Percentiles rank a stretch among this genome's conserved stretches.
Conservation (phyloP, 768 basidiomycete genomes). For the Neoboletus subvelutipes region DNA sequence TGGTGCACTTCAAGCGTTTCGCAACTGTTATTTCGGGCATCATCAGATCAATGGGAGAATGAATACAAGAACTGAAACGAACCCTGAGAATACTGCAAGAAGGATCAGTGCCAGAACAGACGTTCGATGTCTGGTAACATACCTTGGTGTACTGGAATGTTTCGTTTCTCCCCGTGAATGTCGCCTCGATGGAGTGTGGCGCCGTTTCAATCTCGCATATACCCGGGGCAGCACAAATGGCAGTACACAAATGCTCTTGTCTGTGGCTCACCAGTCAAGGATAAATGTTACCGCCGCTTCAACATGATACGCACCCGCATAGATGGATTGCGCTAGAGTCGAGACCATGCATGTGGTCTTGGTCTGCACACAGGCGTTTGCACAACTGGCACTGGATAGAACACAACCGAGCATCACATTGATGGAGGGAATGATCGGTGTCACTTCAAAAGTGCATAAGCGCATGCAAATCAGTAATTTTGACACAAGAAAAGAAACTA, state of each 20-base stretch:
- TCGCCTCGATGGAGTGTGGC: constrained; percentile 60
- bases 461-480: neutral
- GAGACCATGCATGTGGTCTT: too few species aligned
- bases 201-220: too few species aligned
- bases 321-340: too few species aligned
- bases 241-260: too few species aligned
- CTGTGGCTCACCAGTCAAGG: neutral
- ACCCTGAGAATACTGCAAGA: constrained; percentile 54
- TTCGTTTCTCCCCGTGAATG: constrained; percentile 57
- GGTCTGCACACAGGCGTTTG: too few species aligned
- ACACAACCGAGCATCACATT: too few species aligned
- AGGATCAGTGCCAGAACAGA: neutral
- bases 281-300: neutral
- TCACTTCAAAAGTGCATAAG: too few species aligned
- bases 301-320: constrained; percentile 27
- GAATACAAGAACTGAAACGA: neutral
- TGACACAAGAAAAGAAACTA: too few species aligned
- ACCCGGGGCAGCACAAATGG: too few species aligned
- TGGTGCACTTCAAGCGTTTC: constrained; percentile 50
- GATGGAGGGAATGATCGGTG: too few species aligned
- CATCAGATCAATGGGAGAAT: neutral
- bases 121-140: neutral
- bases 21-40: constrained; percentile 35
- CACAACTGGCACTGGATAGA: too few species aligned
- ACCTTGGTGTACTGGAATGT: constrained; percentile 69